Conservation (phyloP, 768 basidiomycete genomes). For the Naematelia aurantialba region DNA sequence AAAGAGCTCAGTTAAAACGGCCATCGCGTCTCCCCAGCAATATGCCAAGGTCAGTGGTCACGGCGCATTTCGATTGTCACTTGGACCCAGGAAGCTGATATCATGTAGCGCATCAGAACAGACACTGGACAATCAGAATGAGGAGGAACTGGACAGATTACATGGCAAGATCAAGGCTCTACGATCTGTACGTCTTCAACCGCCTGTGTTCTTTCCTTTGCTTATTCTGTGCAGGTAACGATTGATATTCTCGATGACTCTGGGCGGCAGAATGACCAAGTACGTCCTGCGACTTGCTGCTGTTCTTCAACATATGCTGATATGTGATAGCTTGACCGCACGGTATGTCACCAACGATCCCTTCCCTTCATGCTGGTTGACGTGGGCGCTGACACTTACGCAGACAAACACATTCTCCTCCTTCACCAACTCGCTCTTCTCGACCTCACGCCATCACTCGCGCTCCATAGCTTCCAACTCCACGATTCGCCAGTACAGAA, state of each 20-base stretch:
- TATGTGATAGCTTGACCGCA: slow-evolving; percentile 40
- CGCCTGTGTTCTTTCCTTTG: not conserved
- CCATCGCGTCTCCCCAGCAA: not conserved
- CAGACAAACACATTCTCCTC: slow-evolving; percentile 47
- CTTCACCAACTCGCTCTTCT: slow-evolving; percentile 48
- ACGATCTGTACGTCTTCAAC: slow-evolving; percentile 36
- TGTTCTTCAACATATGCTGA: slow-evolving; percentile 6
- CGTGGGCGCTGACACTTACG: not conserved
- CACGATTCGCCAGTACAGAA: slow-evolving; percentile 43
- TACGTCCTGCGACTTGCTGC: slow-evolving; percentile 17
- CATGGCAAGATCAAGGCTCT: slow-evolving; percentile 50
- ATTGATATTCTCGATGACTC: slow-evolving; percentile 50
- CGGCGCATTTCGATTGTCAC: not conserved
- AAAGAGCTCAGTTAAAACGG: no score
- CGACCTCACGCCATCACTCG: slow-evolving; percentile 46
- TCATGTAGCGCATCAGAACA: slow-evolving; percentile 37
- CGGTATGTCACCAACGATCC: slow-evolving; percentile 24
- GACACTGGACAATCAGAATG: slow-evolving; percentile 50
- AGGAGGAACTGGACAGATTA: slow-evolving; percentile 44
- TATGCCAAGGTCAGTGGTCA: not conserved
- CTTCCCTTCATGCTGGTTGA: not conserved
- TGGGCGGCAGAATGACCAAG: slow-evolving; percentile 48
- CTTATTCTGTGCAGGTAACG: slow-evolving; percentile 35
- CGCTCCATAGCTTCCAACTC: slow-evolving; percentile 46
- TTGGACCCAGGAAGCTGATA: not conserved